Evolutionary conservation across 2,329 filamentous ascomycete species (phyloP).

Genomic region (Keithomyces neogunnii): DNA sequence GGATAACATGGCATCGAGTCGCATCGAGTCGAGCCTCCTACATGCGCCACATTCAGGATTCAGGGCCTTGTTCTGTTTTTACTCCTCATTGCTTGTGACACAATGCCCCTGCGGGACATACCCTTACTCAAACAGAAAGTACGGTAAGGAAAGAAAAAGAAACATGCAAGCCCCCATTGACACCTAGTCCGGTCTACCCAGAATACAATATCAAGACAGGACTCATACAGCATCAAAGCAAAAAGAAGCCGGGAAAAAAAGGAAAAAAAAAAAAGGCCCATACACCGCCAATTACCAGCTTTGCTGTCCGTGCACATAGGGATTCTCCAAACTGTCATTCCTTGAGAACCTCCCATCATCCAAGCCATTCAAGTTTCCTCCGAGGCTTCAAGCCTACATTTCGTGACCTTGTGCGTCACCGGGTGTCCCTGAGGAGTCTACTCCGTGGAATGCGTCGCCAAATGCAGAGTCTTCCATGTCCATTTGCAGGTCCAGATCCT

Average conservation of each 20-base stretch:
- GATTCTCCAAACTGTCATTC: background rate
- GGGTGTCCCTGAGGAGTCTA: conserved; percentile 33
- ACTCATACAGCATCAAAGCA: background rate
- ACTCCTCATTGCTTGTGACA: too few species aligned
- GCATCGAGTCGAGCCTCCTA: too few species aligned
- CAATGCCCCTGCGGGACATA: too few species aligned
- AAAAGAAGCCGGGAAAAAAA: background rate
- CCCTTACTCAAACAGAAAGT: background rate
- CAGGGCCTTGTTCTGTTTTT: too few species aligned
- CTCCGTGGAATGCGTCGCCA: conserved; percentile 71
- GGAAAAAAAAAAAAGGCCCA: background rate
- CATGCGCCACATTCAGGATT: too few species aligned
- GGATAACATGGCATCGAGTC: too few species aligned
- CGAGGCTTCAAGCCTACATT: conserved; percentile 16
- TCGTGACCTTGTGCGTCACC: conserved; percentile 24
- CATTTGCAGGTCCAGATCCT: conserved; percentile 52
- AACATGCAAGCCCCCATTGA: background rate
- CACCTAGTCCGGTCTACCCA: conserved; percentile 2
- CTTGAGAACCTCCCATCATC: background rate
- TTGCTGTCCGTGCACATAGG: background rate
- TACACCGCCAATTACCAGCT: background rate
- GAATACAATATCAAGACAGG: background rate
- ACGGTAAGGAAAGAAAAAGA: background rate
- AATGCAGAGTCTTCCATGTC: conserved; percentile 76
- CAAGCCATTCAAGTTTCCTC: conserved; percentile 5